Evolutionary conservation across 2,329 filamentous ascomycete species (phyloP).

Genomic region (Colletotrichum scovillei): DNA sequence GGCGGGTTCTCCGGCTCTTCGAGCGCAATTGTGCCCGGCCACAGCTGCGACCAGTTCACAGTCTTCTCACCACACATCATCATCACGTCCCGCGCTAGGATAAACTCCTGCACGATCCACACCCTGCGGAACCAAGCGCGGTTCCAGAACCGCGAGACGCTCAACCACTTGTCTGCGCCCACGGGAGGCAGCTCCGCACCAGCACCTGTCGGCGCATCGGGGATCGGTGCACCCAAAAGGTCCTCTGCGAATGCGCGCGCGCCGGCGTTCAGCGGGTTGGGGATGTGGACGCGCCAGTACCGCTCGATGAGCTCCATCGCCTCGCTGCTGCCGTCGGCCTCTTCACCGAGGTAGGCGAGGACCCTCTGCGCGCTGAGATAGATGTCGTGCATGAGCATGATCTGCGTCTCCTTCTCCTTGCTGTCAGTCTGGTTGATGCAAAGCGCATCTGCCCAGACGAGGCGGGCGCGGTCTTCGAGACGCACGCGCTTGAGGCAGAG

Average conservation of each 20-base stretch:
- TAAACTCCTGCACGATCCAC: slow-evolving; percentile 44
- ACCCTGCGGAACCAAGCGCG: slow-evolving; percentile 42
- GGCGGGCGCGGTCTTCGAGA: slow-evolving; percentile 13
- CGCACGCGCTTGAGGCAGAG: slow-evolving; percentile 31
- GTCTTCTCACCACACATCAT: slow-evolving; percentile 41
- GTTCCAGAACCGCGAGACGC: slow-evolving; percentile 35
- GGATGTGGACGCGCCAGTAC: slow-evolving; percentile 29
- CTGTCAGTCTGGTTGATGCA: slow-evolving; percentile 38
- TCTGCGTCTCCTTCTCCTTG: slow-evolving; percentile 34
- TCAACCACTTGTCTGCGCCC: slow-evolving; percentile 24
- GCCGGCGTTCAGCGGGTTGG: slow-evolving; percentile 26
- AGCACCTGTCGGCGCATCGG: slow-evolving; percentile 13
- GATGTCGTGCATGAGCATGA: slow-evolving; percentile 34
- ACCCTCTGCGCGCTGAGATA: slow-evolving; percentile 40
- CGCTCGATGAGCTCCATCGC: slow-evolving; percentile 28
- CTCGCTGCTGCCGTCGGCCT: slow-evolving; percentile 29
- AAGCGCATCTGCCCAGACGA: slow-evolving; percentile 38
- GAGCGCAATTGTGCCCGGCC: slow-evolving; percentile 30
- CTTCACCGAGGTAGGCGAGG: slow-evolving; percentile 44
- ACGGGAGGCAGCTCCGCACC: slow-evolving; percentile 18
- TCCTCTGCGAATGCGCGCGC: slow-evolving; percentile 27
- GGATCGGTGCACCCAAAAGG: slow-evolving; percentile 4
- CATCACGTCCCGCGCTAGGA: slow-evolving; percentile 37
- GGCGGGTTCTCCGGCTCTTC: slow-evolving; percentile 33
- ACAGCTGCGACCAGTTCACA: slow-evolving; percentile 22